Percentiles rank a stretch among this genome's conserved stretches.
Conservation (phyloP, 805 yeast species). For the Candida chauliodis region DNA sequence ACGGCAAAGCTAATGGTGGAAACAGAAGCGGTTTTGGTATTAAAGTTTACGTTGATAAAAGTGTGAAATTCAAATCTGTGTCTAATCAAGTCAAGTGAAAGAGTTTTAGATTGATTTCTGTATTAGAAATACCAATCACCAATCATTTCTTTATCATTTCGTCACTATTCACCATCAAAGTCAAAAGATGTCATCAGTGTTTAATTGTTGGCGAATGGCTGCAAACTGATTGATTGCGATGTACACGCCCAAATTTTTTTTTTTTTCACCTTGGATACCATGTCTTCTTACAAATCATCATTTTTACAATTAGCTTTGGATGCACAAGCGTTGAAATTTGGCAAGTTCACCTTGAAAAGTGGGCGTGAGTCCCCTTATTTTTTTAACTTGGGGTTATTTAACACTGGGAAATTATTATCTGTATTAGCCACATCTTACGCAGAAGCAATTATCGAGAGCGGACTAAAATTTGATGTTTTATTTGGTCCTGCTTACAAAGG, state of each 20-base stretch:
- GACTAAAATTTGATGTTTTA: constrained; percentile 80
- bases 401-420: constrained; percentile 74
- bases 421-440: constrained; percentile 88
- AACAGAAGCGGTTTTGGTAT: no score
- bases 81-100: no score
- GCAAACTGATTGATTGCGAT: not conserved
- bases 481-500: constrained; percentile 99
- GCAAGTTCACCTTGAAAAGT: constrained; percentile 83
- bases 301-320: constrained; percentile 82
- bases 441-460: constrained; percentile 75
- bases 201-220: not conserved
- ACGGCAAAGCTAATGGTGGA: no score
- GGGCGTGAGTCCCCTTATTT: constrained; percentile 96
- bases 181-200: no score
- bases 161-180: no score
- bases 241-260: not conserved
- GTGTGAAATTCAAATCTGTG: no score
- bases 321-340: constrained; percentile 80
- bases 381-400: constrained; percentile 89
- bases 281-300: constrained; percentile 46
- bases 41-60: no score
- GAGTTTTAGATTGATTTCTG: no score
- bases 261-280: not conserved
- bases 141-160: no score
- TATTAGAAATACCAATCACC: no score